Percentiles rank a stretch among this genome's conserved stretches.
phyloP scores from a whole-genome alignment of 2,329 filamentous ascomycete genomes.

The Didymella lethalis region DNA sequence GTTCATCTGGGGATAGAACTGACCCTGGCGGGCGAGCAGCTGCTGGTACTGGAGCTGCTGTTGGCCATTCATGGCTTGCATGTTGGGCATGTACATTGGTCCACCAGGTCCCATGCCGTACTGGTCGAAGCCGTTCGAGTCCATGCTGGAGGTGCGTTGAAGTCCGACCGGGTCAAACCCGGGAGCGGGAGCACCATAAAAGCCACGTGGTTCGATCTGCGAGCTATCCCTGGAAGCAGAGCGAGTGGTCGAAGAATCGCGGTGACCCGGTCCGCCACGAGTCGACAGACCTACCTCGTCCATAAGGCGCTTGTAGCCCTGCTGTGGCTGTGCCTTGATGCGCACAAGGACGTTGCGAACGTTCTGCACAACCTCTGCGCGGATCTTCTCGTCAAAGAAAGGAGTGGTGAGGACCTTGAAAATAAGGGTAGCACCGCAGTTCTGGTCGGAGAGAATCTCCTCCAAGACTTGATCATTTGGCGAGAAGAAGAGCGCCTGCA shows the following conservation, averaged over 20 bases:
- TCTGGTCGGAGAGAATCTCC: conserved; percentile 88
- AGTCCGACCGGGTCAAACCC: conserved; percentile 54
- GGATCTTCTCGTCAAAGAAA: conserved; percentile 93
- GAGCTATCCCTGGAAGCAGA: conserved; percentile 50
- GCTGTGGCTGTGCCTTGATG: conserved; percentile 90
- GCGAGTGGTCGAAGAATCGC: conserved; percentile 48
- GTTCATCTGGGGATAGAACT: conserved; percentile 58
- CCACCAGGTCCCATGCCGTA: conserved; percentile 49
- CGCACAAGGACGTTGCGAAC: conserved; percentile 87
- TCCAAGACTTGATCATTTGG: conserved; percentile 85
- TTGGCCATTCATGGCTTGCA: conserved; percentile 52
- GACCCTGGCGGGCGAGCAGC: conserved; percentile 59
- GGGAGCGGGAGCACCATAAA: conserved; percentile 48
- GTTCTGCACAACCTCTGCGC: conserved; percentile 86
- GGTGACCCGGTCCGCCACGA: conserved; percentile 53
- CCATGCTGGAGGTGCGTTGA: conserved; percentile 59
- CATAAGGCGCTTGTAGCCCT: conserved; percentile 98
- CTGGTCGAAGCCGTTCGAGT: conserved; percentile 58
- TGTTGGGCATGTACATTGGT: conserved; percentile 49
- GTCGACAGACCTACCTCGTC: conserved; percentile 92
- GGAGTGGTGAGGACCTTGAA: conserved; percentile 98
- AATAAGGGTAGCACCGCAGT: conserved; percentile 92
- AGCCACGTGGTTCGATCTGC: conserved; percentile 44
- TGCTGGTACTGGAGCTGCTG: conserved; percentile 67
- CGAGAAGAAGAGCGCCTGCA: conserved; percentile 92